Base-by-base conservation (phyloP, 1,284 basidiomycete genomes). In the Melampsora allii-populina region DNA sequence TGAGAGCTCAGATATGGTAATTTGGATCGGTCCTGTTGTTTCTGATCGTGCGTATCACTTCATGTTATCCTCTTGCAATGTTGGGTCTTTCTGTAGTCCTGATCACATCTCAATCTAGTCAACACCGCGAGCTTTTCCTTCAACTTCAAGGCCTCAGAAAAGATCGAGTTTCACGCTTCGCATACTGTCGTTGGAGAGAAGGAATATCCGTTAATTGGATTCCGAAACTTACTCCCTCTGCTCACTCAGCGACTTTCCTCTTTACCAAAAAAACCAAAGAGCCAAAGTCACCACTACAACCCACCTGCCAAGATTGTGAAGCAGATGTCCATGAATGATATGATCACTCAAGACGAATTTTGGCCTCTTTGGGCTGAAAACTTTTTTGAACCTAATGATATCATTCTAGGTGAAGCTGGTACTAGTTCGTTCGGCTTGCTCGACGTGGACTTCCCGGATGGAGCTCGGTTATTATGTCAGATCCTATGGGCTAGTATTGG, bases 381-480 rank as follows among this genome's bases (percentile, higher is more conserved):
- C 27, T 96, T 94, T 85, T 91, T 97, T 84, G 83, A 84, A 77
- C 82, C 86, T 42, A 84, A 86, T 76, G 83, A 94, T 81, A 86
- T 94, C 63, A 86, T 95, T 77, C 83, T 95, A 64, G 87, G 89
- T 0, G 92, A 95, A 83, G 94, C 92, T 19, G 77, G 92, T 48
- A 83, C 83, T 1, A 77, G 77, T 50, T 63, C 63, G 12, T 79
- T 77, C 24, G 77, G 76, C 6, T 76, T 76, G 67, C 33, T 78
- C 1, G 76, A 79, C 19, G 77, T 76, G 7, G 53, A 66, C 19
- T 74, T 79, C 17, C 78, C 78, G 3, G 29, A 46, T 24, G 29
- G 36, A 24, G 69, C 67, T 59, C 80, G 21, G 80, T 83, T 76
- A 81, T 82, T 39, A 79, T 80, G 80, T 33, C 78, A 81, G 86